Percentiles rank a stretch among this genome's conserved stretches.
Evolutionary conservation across 495 filamentous ascomycete genomes (phyloP).

Genomic region (Chaetomidium leptoderma): DNA sequence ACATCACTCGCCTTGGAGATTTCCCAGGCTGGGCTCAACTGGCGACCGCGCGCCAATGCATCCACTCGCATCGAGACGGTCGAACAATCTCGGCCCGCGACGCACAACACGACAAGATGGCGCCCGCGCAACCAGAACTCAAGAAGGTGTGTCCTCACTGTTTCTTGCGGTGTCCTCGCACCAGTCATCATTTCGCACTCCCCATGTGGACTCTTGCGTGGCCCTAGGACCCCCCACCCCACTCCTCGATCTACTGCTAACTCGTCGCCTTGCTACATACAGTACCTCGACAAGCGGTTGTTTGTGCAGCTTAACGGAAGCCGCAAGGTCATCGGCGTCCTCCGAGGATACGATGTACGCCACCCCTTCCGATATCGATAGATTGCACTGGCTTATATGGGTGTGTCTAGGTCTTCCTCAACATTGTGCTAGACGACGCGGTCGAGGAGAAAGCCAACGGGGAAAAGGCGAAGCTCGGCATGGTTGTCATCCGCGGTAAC

Average conservation of each 20-base stretch:
- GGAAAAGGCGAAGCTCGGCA: slow-evolving; percentile 86
- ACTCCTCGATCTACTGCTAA: slow-evolving; percentile 1
- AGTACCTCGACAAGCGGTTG: slow-evolving; percentile 99
- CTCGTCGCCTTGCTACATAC: slow-evolving; percentile 37
- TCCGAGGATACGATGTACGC: slow-evolving; percentile 94
- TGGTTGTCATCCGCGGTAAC: slow-evolving; percentile 92
- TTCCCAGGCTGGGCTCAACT: not conserved
- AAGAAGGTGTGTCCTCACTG: slow-evolving; percentile 68
- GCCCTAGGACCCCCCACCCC: too few species aligned
- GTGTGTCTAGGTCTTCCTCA: slow-evolving; percentile 79
- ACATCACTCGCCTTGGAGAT: slow-evolving; percentile 15
- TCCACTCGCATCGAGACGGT: slow-evolving; percentile 7
- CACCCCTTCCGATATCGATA: not conserved
- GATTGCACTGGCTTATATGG: not conserved
- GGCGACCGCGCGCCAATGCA: slow-evolving; percentile 6
- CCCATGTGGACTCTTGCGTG: too few species aligned
- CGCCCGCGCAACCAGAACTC: slow-evolving; percentile 96
- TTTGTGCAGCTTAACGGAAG: slow-evolving; percentile 97
- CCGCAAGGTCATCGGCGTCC: slow-evolving; percentile 90
- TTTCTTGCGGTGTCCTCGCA: too few species aligned
- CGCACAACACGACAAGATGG: slow-evolving; percentile 59
- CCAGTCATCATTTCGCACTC: too few species aligned
- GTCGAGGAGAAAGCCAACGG: slow-evolving; percentile 90
- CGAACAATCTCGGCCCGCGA: slow-evolving; percentile 15
- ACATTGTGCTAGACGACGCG: slow-evolving; percentile 97